These are phyloP conservation scores for Ceratocystis diversiconidia DNA, from an alignment of 2,329 filamentous ascomycete genomes.

Conservation along the genomic window DNA sequence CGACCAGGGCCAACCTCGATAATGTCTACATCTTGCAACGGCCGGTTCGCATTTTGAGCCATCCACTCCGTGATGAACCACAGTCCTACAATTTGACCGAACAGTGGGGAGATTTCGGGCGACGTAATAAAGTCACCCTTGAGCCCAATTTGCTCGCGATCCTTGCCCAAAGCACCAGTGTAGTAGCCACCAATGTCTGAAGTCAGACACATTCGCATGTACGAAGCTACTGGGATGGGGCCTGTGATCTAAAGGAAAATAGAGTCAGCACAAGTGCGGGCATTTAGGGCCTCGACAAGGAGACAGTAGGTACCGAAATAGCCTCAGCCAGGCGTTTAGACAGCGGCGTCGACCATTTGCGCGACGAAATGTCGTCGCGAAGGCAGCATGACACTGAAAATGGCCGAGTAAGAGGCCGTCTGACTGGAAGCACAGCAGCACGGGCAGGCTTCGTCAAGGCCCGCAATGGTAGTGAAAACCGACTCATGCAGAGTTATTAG, in stretches of 20 bases:
- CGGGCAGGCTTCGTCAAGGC: neutral
- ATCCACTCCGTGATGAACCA: conserved; percentile 98
- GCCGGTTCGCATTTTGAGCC: conserved; percentile 51
- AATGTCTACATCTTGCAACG: conserved; percentile 57
- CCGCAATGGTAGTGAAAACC: neutral
- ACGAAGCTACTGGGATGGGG: conserved; percentile 79
- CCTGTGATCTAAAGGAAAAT: conserved; percentile 48
- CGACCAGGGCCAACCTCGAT: conserved; percentile 90
- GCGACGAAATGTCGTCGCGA: neutral
- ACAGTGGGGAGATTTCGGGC: conserved; percentile 92
- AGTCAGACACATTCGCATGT: conserved; percentile 97
- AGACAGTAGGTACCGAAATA: conserved; percentile 50
- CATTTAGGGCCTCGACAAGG: neutral
- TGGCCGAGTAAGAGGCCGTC: neutral
- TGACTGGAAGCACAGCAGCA: neutral
- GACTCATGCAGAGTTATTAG: neutral
- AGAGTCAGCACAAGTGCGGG: neutral
- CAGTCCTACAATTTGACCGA: conserved; percentile 84
- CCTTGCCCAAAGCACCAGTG: conserved; percentile 54
- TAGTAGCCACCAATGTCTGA: conserved; percentile 88
- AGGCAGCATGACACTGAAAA: neutral
- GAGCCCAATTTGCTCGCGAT: conserved; percentile 75
- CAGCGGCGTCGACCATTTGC: conserved; percentile 77
- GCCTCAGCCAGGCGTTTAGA: conserved; percentile 77
- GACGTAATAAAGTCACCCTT: conserved; percentile 95